Base-by-base conservation (phyloP, 768 basidiomycete genomes). In the Lepiota venenata region DNA sequence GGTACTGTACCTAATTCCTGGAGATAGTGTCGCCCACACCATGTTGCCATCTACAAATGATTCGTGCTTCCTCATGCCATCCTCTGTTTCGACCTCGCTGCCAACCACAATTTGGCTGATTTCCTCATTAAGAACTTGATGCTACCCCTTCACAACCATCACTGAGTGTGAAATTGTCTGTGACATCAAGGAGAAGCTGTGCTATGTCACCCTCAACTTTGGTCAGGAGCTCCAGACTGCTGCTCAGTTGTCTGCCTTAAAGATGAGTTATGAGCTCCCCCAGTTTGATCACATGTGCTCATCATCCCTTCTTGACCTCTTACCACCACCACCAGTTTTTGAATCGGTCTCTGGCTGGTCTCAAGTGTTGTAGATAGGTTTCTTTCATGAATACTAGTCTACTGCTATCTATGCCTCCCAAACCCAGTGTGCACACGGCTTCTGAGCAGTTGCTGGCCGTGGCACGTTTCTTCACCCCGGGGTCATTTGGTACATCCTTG, bases 151-250 rank as follows among this genome's bases (percentile, higher is more conserved):
- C 83, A 94, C 91, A 61, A 96, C 93, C 58, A 88, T 91, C 11
- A 92, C 91, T 35, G 93, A 93, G 74, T 82, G 85, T 65, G 93
- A 94, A 84, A 93, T 97, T 56, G 94, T 96, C 62, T 82, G 94
- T 56, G 94, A 96, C 71, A 95, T 97, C 80, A 97, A 97, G 80
- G 92, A 93, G 82, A 93, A 93, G 80, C 84, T 95, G 22, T 94
- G 93, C 71, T 95, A 95, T 68, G 93, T 96, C 60, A 93, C 93
- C 37, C 82, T 94, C 57, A 93, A 95, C 72, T 95, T 94, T 61
- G 92, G 94, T 66, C 89, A 94, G 71, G 93, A 96, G 73, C 76
- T 95, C 61, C 87, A 91, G 73, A 91, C 89, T 18, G 92, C 93
- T 39, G 89, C 91, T 55, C 88, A 91, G 66, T 90, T 87, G 20